Conservation (phyloP, 768 basidiomycete species). For the Imleria badia region DNA sequence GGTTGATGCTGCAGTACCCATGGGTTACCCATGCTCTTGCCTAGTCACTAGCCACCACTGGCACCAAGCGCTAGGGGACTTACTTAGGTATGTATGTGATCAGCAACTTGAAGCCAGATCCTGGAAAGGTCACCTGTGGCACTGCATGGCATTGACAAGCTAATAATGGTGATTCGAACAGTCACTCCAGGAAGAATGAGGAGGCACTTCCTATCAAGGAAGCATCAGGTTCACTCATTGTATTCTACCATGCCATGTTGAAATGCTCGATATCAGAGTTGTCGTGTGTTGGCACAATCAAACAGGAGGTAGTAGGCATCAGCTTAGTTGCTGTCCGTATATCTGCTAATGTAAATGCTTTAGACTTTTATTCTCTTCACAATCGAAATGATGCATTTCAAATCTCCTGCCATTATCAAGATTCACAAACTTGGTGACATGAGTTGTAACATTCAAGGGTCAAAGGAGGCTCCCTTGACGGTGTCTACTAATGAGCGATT, state of each 20-base stretch:
- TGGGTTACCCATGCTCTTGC: too few species aligned
- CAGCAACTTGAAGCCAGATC: too few species aligned
- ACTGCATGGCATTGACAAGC: constrained; percentile 59
- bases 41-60: too few species aligned
- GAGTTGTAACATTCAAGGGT: constrained; percentile 27
- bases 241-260: constrained; percentile 63
- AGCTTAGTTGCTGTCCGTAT: not conserved
- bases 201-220: constrained; percentile 66
- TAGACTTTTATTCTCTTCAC: constrained; percentile 73
- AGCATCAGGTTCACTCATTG: constrained; percentile 50
- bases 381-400: constrained; percentile 74
- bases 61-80: too few species aligned
- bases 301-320: constrained; percentile 65
- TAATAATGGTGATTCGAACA: constrained; percentile 34
- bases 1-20: too few species aligned
- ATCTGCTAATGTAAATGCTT: not conserved
- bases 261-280: constrained; percentile 47
- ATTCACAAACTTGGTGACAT: constrained; percentile 73
- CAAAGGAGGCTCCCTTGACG: not conserved
- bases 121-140: too few species aligned
- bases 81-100: too few species aligned
- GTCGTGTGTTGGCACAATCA: constrained; percentile 71
- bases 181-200: constrained; percentile 64
- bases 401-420: constrained; percentile 64
- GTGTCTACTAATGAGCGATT: constrained; percentile 5